A percentile compares a stretch with the other conserved stretches of the same genome.
These are phyloP conservation scores for Xerophyta viscosa DNA, from an alignment of 106 monocot species.

Conservation along the genomic window DNA sequence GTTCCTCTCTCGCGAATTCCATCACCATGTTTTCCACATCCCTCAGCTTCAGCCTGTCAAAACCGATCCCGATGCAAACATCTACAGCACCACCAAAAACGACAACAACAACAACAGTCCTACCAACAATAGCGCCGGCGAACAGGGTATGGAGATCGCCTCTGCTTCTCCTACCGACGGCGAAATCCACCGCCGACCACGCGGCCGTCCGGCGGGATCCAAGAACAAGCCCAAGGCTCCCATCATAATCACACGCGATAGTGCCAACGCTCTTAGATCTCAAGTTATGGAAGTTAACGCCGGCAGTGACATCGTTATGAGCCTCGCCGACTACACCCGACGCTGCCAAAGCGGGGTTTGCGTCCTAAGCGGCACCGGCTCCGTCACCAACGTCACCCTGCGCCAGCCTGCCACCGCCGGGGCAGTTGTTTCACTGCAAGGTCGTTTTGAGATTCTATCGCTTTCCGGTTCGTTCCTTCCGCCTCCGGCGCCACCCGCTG, in stretches of 20 bases:
- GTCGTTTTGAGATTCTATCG: constrained; percentile 58
- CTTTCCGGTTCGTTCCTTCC: constrained; percentile 53
- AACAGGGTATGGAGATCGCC: constrained; percentile 12
- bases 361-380: constrained; percentile 46
- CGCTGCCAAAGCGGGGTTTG: constrained; percentile 51
- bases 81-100: background rate
- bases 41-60: constrained; percentile 17
- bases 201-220: constrained; percentile 56
- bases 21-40: constrained; percentile 9
- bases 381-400: constrained; percentile 53
- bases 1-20: constrained; percentile 10
- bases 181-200: constrained; percentile 30
- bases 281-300: constrained; percentile 58
- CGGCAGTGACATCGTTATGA: constrained; percentile 45
- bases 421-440: constrained; percentile 51
- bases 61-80: constrained; percentile 10
- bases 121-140: background rate
- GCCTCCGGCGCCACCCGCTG: constrained; percentile 45
- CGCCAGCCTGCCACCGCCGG: constrained; percentile 41
- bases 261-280: constrained; percentile 50
- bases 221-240: constrained; percentile 80
- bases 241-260: constrained; percentile 60
- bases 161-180: too few relatives aligned
- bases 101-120: background rate
- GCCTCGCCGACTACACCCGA: constrained; percentile 48